Evolutionary conservation across 179 eudicot genomes (phyloP), one percentile per base, ranked within the genome.

Genomic region (Sideroxylon spinosum): DNA sequence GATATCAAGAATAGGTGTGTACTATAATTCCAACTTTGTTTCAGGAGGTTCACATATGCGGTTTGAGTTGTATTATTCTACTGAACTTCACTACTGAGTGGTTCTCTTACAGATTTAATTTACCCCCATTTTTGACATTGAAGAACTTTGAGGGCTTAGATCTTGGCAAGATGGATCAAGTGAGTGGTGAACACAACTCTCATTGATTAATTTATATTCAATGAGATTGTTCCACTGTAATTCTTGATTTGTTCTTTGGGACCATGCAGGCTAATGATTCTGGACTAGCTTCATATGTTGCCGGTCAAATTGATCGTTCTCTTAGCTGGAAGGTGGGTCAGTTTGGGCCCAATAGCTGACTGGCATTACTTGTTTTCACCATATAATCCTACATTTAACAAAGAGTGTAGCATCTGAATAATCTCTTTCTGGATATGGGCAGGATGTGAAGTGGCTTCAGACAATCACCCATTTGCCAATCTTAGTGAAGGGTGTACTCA

Each of bases 371-470:
- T 32, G 44, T 50, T 10, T 7, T 8, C 26, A 17, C 46, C 12
- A 14, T 0, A 16, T 77, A 55, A 49, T 14, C 28, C 50, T 37
- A 53, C 61, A 20, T 57, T 62, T 14, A 49, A 7, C 29, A 37
- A 37, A 23, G 75, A 49, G 10, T 55, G 12, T 25, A 28, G 9
- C 49, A 2, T 65, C 20, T 74, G 11, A 68, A 68, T 64, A 55
- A 56, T 59, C 52, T 71, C 10, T 50, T 11, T 48, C 48, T 14
- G 44, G 10, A 71, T 16, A 74, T 67, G 73, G 32, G 73, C 87
- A 93, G 99, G 99, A 95, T 80, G 85, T 95, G 66, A 79, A 93
- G 89, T 95, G 98, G 97, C 95, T 95, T 74, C 95, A 93, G 81
- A 84, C 88, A 62, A 93, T 95, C 78, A 93, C 99, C 76, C 75